Base-by-base conservation (phyloP, 2,329 filamentous ascomycete species). In the Arthrobotrys megalospora region DNA sequence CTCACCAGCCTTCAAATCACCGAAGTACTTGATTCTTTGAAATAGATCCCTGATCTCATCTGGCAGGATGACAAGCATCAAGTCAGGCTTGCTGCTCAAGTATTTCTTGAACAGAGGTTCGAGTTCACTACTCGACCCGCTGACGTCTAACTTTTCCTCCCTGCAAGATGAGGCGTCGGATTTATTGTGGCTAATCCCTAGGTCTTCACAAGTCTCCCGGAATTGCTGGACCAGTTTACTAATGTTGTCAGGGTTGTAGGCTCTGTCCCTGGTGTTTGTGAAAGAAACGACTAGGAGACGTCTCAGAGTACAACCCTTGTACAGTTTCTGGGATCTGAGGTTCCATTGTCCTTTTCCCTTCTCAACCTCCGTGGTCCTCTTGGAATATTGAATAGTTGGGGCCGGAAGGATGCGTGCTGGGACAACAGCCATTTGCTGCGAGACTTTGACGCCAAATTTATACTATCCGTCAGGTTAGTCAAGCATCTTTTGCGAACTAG, bases 271-370 rank as follows among this genome's bases (percentile, higher is more conserved):
- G 19, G 34, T 14, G 0, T 32, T 24, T 0, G n/a, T 60, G 53
- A 76, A 76, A 0, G 36, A 38, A 7, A 76, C 2, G 0, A 76
- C 72, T 0, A 70, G 50, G 5, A 76, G 48, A 28, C 34, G 62
- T 4, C 60, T 70, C 6, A 76, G 41, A 12, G 11, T 65, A 10
- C 53, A 58, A 8, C 28, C 34, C 21, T 47, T 32, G 32, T 28
- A 53, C 7, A 76, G 60, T 12, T 32, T 65, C n/a, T 62, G 65
- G 0, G 47, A n/a, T 45, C 36, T 14, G 1, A 76, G 36, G 19
- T 70, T 76, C 72, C 72, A 76, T 34, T 70, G 55, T 2, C 72
- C 72, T 8, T 36, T 76, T 4, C 58, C 65, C 28, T 41, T 69
- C 19, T 65, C 65, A 12, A 76, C 58, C 3, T 66, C 48, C 1